Evolutionary conservation across 352 stramenopile genomes (phyloP), one percentile per base, ranked within the genome.

Genomic region (Globisporangium paddicum): DNA sequence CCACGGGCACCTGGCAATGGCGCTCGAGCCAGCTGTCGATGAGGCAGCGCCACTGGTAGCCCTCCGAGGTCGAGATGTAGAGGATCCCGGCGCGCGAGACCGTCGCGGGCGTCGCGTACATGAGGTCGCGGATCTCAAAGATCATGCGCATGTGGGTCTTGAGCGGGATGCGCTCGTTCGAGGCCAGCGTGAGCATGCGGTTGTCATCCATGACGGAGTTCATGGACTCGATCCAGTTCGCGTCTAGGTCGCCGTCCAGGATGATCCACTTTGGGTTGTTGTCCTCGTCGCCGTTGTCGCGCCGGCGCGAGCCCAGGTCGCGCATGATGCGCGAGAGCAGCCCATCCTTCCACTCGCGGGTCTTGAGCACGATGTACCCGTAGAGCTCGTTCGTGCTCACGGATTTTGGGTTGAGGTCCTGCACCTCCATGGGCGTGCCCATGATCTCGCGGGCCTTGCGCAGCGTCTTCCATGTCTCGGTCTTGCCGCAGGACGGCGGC

Each of bases 151-250:
- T 98, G 71, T 98, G 89, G 19, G 89, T 76, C 66, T 98, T 98
- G 14, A 99, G 75, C 16, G 95, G 95, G 58, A 99, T 98, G 58
- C 95, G 88, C 71, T 99, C 96, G 65, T 98, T 98, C 1, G 92
- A 98, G 5, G 95, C 95, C 10, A 98, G 71, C 16, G 95, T 98
- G 18, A 98, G 89, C 90, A 98, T 98, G 34, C 90, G 82, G 64
- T 98, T 98, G 58, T 98, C 95, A 64, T 98, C 95, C 95, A 98
- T 98, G 48, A 98, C 92, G 3, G 90, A 97, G 73, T 98, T 98
- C 94, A 98, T 98, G 0, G 86, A 97, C 66, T 98, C 95, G 59
- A 98, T 98, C 95, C 95, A 98, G 71, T 98, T 98, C n/a, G 96
- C 93, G 72, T 98, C 95, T 3, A 98, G 66, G 73, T 99, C 96